Evolutionary conservation across 331 rosid species (phyloP), one percentile per base, ranked within the genome.

Genomic region (Cydonia oblonga): DNA sequence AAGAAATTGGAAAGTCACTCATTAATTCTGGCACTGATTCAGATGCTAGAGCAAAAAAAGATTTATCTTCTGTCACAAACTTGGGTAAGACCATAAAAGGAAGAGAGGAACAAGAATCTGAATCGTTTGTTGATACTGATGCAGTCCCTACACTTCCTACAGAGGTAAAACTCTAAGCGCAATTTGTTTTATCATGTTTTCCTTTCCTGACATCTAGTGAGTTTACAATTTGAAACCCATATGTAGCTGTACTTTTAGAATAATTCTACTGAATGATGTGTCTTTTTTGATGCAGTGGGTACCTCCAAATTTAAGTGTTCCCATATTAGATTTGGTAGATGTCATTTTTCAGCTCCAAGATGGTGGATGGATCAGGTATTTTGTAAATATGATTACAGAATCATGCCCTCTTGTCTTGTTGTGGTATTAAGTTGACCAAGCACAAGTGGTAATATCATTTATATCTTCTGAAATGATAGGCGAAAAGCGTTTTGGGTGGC

Each of bases 361-460:
- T 76, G 99, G 99, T 70, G 99, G 99, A 75, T 95, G 99, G 99
- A 95, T 95, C 80, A 91, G 99, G 99, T 95, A 79, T 72, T 74
- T 74, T 66, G 23, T 71, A 54, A 60, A 69, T 59, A 57, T 16
- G 40, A 56, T 51, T 66, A 32, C 74, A 32, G 59, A 42, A 38
- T 29, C 56, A 28, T 60, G 22, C 72, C 72, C 49, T 78, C 67
- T 69, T 26, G 42, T 16, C 56, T 26, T 30, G 22, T 74, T 24
- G 61, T 52, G 68, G 64, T 78, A 26, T 46, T 52, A 78, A 74
- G 42, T 59, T 81, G 26, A 30, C 29, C 63, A n/a, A 40, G 18
- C 33, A 70, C 44, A 22, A 22, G 6, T 66, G 52, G 58, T 40
- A 46, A 28, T 68, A 57, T 76, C 40, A 38, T 12, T 59, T 67